Evolutionary conservation across 2,329 filamentous ascomycete species (phyloP).

Genomic region (Aspergillus uvarum): DNA sequence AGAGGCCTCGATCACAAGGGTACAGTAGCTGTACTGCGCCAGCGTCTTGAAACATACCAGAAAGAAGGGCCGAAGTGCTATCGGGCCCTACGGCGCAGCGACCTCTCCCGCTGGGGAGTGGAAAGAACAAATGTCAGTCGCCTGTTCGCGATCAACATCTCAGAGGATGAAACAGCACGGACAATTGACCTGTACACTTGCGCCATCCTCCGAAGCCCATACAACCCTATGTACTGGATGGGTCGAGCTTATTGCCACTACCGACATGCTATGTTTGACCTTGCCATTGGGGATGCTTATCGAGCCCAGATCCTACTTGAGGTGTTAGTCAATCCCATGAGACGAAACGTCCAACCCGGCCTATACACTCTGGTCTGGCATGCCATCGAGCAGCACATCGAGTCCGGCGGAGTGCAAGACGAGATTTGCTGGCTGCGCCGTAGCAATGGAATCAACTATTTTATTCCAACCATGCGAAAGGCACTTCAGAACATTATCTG

Average conservation of each 20-base stretch:
- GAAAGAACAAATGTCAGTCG: neutral
- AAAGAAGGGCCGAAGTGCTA: neutral
- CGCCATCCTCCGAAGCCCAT: constrained; percentile 35
- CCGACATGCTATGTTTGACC: constrained; percentile 33
- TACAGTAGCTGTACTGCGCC: constrained; percentile 13
- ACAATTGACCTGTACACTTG: constrained; percentile 40
- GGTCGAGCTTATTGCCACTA: constrained; percentile 39
- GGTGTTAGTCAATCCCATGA: constrained; percentile 21
- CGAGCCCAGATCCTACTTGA: constrained; percentile 37
- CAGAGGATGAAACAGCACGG: constrained; percentile 14
- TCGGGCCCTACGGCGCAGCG: constrained; percentile 24
- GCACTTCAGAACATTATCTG: constrained; percentile 31
- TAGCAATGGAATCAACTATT: constrained; percentile 29
- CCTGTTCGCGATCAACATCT: constrained; percentile 20
- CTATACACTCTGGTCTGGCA: constrained; percentile 26
- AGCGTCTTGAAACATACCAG: constrained; percentile 25
- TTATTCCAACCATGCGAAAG: constrained; percentile 31
- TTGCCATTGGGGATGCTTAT: constrained; percentile 40
- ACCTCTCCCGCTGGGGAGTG: constrained; percentile 31
- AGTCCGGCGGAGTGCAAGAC: neutral
- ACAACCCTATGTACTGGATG: constrained; percentile 41
- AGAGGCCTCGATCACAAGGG: neutral
- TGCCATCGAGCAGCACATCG: constrained; percentile 35
- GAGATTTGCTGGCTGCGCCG: constrained; percentile 23
- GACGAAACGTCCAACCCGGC: neutral